phyloP scores from a whole-genome alignment of 2,329 filamentous ascomycete genomes.

The Dryadomyces quercivorus region DNA sequence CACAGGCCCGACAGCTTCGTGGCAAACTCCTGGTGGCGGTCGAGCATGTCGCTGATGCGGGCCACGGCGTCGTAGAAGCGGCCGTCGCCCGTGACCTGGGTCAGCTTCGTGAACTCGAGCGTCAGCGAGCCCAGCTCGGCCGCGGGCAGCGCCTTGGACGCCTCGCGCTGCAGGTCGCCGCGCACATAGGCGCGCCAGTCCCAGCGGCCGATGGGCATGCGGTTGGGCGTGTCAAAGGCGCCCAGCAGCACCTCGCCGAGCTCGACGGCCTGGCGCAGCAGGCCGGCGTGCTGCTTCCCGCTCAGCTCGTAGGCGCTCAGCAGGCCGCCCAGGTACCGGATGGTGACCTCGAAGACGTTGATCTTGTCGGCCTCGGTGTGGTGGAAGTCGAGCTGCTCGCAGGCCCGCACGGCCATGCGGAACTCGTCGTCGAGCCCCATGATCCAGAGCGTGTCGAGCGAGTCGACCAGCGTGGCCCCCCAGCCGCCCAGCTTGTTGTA shows the following conservation, averaged over 20 bases:
- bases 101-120: conserved; percentile 52
- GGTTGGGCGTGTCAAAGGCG: conserved; percentile 56
- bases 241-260: conserved; percentile 52
- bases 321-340: conserved; percentile 58
- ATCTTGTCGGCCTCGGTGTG: conserved; percentile 35
- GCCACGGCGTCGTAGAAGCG: conserved; percentile 51
- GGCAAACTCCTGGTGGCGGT: conserved; percentile 32
- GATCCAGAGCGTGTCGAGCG: conserved; percentile 61
- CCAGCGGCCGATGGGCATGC: conserved; percentile 51
- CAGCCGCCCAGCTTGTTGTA: conserved; percentile 43
- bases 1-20: conserved; percentile 51
- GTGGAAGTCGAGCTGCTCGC: conserved; percentile 49
- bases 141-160: conserved; percentile 25
- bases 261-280: conserved; percentile 50
- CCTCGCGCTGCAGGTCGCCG: conserved; percentile 27
- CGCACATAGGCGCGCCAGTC: conserved; percentile 37
- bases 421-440: conserved; percentile 57
- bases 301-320: conserved; percentile 60
- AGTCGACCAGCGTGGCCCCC: conserved; percentile 56
- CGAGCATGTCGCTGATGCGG: conserved; percentile 43
- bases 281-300: conserved; percentile 33
- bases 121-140: conserved; percentile 45
- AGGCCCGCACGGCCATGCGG: conserved; percentile 45
- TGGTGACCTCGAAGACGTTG: conserved; percentile 60
- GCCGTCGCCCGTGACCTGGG: conserved; percentile 47